These are phyloP conservation scores for Jaltomata sinuosa DNA, from an alignment of 257 asterid genomes.

Conservation along the genomic window DNA sequence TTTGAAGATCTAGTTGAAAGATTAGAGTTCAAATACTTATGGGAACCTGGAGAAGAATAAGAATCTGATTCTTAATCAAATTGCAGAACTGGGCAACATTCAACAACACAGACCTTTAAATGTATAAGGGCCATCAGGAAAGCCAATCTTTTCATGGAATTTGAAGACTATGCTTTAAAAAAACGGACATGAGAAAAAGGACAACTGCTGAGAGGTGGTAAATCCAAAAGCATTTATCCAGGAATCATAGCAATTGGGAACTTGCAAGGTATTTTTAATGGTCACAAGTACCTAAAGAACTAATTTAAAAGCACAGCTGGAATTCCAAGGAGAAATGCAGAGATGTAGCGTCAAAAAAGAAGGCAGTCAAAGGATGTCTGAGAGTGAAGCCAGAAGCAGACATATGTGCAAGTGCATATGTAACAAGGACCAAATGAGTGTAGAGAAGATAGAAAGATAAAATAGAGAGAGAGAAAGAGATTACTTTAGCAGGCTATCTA, in stretches of 20 bases:
- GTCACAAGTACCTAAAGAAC: not conserved
- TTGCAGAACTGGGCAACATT: too few relatives aligned
- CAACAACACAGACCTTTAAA: too few relatives aligned
- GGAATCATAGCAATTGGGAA: not conserved
- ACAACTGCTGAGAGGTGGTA: not conserved
- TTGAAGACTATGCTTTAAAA: too few relatives aligned
- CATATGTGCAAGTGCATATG: not conserved
- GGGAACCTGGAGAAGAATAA: too few relatives aligned
- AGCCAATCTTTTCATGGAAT: too few relatives aligned
- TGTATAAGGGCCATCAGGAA: too few relatives aligned
- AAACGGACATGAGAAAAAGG: not conserved
- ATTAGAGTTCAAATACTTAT: too few relatives aligned
- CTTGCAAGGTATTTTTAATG: not conserved
- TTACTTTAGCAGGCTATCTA: constrained; percentile 18
- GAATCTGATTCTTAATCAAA: too few relatives aligned
- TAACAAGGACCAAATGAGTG: not conserved
- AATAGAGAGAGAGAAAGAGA: not conserved
- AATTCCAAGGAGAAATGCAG: not conserved
- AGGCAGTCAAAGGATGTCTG: not conserved
- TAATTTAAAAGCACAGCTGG: not conserved
- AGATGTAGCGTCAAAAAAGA: not conserved
- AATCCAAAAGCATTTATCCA: not conserved
- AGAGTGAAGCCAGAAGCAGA: not conserved
- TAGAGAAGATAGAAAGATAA: not conserved
- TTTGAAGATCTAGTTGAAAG: too few relatives aligned